phyloP scores from a whole-genome alignment of 2,329 filamentous ascomycete species.

The Diplodia mutila region DNA sequence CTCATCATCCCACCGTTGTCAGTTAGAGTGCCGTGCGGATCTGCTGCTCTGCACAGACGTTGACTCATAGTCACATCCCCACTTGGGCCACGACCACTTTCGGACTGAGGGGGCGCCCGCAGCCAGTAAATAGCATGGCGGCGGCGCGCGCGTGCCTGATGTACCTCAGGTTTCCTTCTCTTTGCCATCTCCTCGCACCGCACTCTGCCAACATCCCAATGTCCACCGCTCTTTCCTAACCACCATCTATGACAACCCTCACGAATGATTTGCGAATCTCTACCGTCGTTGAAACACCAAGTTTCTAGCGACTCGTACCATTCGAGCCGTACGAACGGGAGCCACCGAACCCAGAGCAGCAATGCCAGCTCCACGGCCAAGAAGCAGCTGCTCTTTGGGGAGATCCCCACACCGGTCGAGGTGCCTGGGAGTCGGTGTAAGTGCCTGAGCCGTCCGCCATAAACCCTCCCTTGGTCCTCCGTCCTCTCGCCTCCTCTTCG shows the following conservation, averaged over 20 bases:
- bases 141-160: constrained; percentile 37
- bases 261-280: constrained; percentile 42
- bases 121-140: constrained; percentile 28
- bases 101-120: constrained; percentile 9
- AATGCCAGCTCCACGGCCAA: constrained; percentile 43
- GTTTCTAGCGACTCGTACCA: constrained; percentile 26
- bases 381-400: constrained; percentile 52
- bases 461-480: constrained; percentile 22
- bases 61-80: constrained; percentile 50
- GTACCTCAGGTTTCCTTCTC: constrained; percentile 35
- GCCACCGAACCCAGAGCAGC: constrained; percentile 36
- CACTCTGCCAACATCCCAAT: constrained; percentile 22
- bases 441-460: constrained; percentile 16
- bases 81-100: constrained; percentile 26
- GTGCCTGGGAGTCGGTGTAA: constrained; percentile 29
- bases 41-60: constrained; percentile 29
- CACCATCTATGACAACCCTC: constrained; percentile 26
- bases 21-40: constrained; percentile 34
- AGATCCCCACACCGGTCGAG: constrained; percentile 52
- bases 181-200: constrained; percentile 7
- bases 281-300: constrained; percentile 33
- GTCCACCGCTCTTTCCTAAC: constrained; percentile 17
- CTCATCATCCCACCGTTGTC: constrained; percentile 33
- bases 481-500: constrained; percentile 27
- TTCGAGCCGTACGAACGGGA: too few species aligned